phyloP scores from a whole-genome alignment of 176 grass and related monocot genomes.

The Echinochloa phyllopogon region DNA sequence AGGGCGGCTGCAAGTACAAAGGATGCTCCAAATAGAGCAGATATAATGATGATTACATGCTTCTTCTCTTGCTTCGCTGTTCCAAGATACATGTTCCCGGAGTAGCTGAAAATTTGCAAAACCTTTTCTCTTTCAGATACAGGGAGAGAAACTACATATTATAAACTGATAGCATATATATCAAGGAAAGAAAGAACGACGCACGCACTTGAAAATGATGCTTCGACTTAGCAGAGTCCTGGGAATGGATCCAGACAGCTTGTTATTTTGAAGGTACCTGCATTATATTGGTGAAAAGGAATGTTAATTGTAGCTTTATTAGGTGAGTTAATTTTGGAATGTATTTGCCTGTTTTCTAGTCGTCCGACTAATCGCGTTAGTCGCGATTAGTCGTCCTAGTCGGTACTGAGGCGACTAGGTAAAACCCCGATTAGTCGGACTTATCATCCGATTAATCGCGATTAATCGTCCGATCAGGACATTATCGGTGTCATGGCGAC shows the following conservation, averaged over 20 bases:
- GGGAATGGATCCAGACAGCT: constrained; percentile 69
- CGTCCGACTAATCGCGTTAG: no score
- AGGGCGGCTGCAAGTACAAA: constrained; percentile 54
- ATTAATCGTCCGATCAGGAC: no score
- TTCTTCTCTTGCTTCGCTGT: constrained; percentile 52
- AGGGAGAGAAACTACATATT: no score
- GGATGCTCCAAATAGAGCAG: constrained; percentile 52
- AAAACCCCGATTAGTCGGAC: no score
- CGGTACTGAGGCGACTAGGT: no score
- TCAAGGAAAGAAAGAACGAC: constrained; percentile 12
- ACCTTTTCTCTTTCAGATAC: background rate
- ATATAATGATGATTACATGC: constrained; percentile 61
- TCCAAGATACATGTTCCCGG: constrained; percentile 55
- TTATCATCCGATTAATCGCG: no score
- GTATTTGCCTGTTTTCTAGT: no score
- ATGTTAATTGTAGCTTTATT: constrained; percentile 10
- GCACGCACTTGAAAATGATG: constrained; percentile 63
- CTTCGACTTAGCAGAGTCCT: constrained; percentile 66
- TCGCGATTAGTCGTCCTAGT: no score
- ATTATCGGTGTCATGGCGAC: no score
- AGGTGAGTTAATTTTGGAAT: background rate
- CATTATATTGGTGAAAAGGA: constrained; percentile 19
- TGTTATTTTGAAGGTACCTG: constrained; percentile 88
- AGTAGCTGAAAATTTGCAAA: constrained; percentile 54
- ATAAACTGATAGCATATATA: background rate